Conservation (phyloP, 73 alveolate species). For the Blepharisma japonicum region DNA sequence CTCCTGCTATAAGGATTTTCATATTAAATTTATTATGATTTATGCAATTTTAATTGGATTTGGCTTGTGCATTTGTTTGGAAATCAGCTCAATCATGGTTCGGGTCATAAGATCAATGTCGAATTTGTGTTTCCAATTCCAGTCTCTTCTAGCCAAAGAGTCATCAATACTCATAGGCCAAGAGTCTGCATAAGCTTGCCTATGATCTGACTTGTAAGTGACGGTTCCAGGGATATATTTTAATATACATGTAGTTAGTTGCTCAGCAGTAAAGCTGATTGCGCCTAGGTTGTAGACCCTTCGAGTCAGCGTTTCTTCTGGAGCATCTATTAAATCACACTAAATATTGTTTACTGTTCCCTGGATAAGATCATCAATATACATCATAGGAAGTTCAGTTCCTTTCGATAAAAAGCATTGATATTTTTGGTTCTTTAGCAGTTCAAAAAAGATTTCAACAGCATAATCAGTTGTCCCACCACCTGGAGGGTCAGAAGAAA, state of each 20-base stretch:
- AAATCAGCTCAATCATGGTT: slow-evolving; percentile 32
- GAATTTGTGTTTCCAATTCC: slow-evolving; percentile 45
- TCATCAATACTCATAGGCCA: slow-evolving; percentile 58
- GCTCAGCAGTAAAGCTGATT: slow-evolving; percentile 42
- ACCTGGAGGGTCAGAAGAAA: slow-evolving; percentile 44
- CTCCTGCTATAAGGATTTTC: slow-evolving; percentile 2
- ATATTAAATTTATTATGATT: neutral
- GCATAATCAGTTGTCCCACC: slow-evolving; percentile 63
- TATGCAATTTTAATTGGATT: too few species aligned
- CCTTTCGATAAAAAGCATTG: slow-evolving; percentile 33
- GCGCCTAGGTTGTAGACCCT: slow-evolving; percentile 52
- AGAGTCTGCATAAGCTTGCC: slow-evolving; percentile 46
- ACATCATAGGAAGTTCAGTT: slow-evolving; percentile 49
- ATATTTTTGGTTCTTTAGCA: slow-evolving; percentile 34
- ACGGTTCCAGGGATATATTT: slow-evolving; percentile 47
- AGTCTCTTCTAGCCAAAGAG: slow-evolving; percentile 39
- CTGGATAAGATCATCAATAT: slow-evolving; percentile 51
- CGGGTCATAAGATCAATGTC: slow-evolving; percentile 40
- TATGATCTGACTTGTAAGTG: slow-evolving; percentile 43
- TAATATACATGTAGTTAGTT: slow-evolving; percentile 30
- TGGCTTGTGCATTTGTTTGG: neutral
- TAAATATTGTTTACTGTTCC: slow-evolving; percentile 34
- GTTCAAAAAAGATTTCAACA: slow-evolving; percentile 51
- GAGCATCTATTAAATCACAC: slow-evolving; percentile 39
- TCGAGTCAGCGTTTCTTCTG: slow-evolving; percentile 32